Percentiles rank a stretch among this genome's conserved stretches.
phyloP scores from a whole-genome alignment of 257 asterid genomes.

The Solanum sitiens region DNA sequence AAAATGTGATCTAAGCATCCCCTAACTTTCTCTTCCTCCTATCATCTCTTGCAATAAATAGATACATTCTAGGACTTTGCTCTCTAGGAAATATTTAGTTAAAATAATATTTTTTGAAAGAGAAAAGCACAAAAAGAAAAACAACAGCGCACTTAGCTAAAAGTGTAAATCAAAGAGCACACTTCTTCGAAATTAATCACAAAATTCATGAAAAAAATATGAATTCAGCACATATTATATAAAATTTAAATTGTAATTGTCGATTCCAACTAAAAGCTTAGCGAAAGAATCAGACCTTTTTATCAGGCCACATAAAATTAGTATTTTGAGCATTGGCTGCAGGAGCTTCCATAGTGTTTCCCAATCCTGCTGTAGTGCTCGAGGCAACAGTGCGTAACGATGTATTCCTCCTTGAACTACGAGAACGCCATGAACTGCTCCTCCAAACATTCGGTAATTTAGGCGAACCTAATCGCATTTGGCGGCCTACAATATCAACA shows the following conservation, averaged over 20 bases:
- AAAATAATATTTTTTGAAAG: not conserved
- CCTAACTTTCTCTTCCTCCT: not conserved
- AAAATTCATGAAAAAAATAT: not conserved
- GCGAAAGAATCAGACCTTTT: slow-evolving; percentile 27
- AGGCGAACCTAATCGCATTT: not conserved
- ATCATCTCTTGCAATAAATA: not conserved
- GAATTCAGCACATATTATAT: not conserved
- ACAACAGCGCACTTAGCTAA: not conserved
- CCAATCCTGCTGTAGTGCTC: slow-evolving; percentile 16
- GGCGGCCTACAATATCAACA: not conserved
- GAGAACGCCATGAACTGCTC: not conserved
- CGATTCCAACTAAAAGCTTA: not conserved
- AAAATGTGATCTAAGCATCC: not conserved
- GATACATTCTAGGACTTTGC: not conserved
- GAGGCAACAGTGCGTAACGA: slow-evolving; percentile 4
- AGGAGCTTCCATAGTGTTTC: slow-evolving; percentile 12
- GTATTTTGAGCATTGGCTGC: slow-evolving; percentile 25
- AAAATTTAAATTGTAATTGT: too few relatives aligned
- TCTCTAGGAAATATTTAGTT: not conserved
- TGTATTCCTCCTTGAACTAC: not conserved
- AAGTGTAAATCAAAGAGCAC: not conserved
- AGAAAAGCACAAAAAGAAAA: not conserved
- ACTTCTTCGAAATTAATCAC: not conserved
- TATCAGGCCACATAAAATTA: slow-evolving; percentile 54
- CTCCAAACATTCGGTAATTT: not conserved